Percentiles rank a stretch among this genome's conserved stretches.
Conservation (phyloP, 1,284 basidiomycete genomes). For the Irpex sp. region DNA sequence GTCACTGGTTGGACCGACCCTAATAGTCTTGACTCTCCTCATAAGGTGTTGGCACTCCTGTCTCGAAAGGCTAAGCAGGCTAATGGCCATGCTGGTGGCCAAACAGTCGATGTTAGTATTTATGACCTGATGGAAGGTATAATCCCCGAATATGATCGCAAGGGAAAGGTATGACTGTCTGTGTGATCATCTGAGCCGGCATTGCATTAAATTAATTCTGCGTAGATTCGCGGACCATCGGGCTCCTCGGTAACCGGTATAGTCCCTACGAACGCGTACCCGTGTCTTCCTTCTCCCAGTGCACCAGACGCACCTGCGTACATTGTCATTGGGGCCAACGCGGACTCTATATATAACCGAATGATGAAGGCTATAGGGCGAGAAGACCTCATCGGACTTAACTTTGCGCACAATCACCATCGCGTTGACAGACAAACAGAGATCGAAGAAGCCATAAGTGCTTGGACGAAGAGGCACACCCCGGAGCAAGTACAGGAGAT, state of each 20-base stretch:
- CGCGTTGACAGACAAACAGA: conserved; percentile 53
- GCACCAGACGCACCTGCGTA: conserved; percentile 44
- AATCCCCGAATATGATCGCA: conserved; percentile 72
- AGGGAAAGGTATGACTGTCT: conserved; percentile 44
- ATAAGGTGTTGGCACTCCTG: conserved; percentile 69
- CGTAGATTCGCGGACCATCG: conserved; percentile 61
- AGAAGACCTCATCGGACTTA: conserved; percentile 52
- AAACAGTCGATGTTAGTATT: conserved; percentile 71
- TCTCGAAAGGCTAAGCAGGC: conserved; percentile 38
- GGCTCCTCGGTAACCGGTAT: conserved; percentile 72
- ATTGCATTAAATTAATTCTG: not conserved
- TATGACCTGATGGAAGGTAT: conserved; percentile 73
- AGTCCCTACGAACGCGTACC: conserved; percentile 70
- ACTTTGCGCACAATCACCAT: conserved; percentile 57
- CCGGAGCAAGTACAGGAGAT: conserved; percentile 53
- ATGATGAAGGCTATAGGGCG: conserved; percentile 60
- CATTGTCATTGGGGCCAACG: conserved; percentile 68
- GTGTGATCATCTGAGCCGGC: not conserved
- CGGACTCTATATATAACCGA: conserved; percentile 62
- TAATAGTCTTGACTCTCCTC: too few relatives aligned
- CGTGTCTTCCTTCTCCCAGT: conserved; percentile 46
- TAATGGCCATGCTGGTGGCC: conserved; percentile 39
- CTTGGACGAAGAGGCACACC: conserved; percentile 56
- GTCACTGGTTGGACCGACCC: too few relatives aligned
- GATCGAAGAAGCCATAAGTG: conserved; percentile 59